Base-by-base conservation (phyloP, 2,329 filamentous ascomycete species). In the Trichophyton benhamiae region DNA sequence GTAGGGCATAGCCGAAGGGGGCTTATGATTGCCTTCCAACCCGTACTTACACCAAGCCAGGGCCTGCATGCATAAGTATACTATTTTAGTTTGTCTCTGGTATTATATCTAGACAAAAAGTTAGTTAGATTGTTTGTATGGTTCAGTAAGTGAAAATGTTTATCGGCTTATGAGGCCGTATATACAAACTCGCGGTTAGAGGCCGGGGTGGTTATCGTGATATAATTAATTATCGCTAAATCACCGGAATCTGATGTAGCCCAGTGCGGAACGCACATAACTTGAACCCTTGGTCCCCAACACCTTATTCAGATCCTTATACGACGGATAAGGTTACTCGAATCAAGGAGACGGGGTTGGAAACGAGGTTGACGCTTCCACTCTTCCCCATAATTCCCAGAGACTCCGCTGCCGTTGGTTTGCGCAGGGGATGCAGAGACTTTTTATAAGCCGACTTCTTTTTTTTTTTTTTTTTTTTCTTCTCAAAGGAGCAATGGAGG, bases 331-430 rank as follows among this genome's bases (percentile, higher is more conserved):
- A 20, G 49, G 49, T 55, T 55, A 55, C 49, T 36, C 49, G 17
- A 55, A 36, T 55, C 27, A 55, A 36, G 11, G 30, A 36, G 49
- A 55, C 49, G 27, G 27, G 49, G 49, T 55, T 55, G 25, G 49
- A 55, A 55, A 55, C 49, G 49, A 55, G 49, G 49, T 55, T 55
- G 49, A 36, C 49, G 33, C 33, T 55, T 55, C 30, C n/a, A 20
- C 9, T 55, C 49, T 55, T 25, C 27, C 15, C 33, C 27, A 27
- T 55, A 36, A 27, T 55, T 55, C 49, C 49, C 11, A 55, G 13
- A n/a, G 13, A 53, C 5, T 53, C 48, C 48, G 48, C 15, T 3
- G 48, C 25, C 25, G 9, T 30, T 9, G 48, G 48, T n/a, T 55
- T 13, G 30, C 5, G 3, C 49, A 17, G 25, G 13, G 6, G 27